Evolutionary conservation across 2,329 filamentous ascomycete genomes (phyloP).

Genomic region (Aureobasidium subglaciale): DNA sequence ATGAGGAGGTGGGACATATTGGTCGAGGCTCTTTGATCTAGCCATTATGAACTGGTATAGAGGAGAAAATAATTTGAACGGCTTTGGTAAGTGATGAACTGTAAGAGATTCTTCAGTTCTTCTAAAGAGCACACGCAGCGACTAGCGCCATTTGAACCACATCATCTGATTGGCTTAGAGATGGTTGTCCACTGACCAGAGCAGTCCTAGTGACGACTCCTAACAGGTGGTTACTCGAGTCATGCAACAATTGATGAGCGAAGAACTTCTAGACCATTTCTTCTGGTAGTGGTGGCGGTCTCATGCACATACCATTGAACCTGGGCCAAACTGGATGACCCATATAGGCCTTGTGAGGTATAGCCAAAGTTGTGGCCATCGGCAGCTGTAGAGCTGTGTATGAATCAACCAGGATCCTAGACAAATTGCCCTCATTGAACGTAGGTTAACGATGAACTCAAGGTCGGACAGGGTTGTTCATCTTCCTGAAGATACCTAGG

Average conservation of each 20-base stretch:
- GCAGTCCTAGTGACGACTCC: not conserved
- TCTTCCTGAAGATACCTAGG: conserved; percentile 30
- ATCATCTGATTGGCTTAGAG: not conserved
- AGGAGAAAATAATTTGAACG: no score
- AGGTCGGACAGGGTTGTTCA: not conserved
- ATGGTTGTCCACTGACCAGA: not conserved
- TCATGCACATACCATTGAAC: no score
- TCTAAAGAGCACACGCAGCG: not conserved
- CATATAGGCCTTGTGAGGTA: not conserved
- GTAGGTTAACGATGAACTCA: not conserved
- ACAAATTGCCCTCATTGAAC: no score
- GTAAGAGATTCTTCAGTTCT: not conserved
- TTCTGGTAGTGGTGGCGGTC: no score
- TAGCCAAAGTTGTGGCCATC: no score
- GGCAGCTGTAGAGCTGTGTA: not conserved
- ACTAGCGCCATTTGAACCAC: not conserved
- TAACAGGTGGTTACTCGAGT: not conserved
- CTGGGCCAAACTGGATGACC: no score
- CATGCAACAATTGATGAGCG: not conserved
- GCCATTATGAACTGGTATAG: no score
- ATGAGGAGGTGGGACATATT: not conserved
- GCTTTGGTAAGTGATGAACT: not conserved
- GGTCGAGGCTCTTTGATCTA: not conserved
- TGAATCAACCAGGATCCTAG: not conserved
- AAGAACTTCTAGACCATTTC: not conserved